phyloP scores from a whole-genome alignment of 345 rosid species.

The Populus deltoides region DNA sequence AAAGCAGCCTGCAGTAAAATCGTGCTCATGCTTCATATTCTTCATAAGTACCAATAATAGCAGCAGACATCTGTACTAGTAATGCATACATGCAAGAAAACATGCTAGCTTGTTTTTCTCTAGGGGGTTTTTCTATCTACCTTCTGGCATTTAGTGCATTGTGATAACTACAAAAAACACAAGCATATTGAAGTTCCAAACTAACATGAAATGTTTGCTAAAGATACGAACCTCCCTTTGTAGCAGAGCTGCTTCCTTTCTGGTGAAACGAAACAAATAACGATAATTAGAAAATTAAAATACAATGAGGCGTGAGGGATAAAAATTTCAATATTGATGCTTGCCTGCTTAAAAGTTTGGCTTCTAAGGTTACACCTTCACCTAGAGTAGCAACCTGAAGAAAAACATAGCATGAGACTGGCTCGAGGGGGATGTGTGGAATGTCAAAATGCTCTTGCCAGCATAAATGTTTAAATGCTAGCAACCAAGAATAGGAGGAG shows the following conservation, averaged over 20 bases:
- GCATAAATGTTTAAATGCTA: background rate
- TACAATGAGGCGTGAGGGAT: background rate
- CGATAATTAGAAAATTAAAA: background rate
- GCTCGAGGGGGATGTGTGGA: background rate
- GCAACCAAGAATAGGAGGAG: background rate
- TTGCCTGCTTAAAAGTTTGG: slow-evolving; percentile 26
- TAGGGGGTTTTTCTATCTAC: too few species aligned
- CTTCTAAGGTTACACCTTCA: slow-evolving; percentile 28
- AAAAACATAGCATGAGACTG: slow-evolving; percentile 12
- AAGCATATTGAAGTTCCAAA: too few species aligned
- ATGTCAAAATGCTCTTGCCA: background rate
- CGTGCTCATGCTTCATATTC: slow-evolving; percentile 1
- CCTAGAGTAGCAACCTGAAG: slow-evolving; percentile 24
- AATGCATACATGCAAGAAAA: too few species aligned
- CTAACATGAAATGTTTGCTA: background rate
- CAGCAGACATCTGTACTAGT: too few species aligned
- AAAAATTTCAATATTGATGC: background rate
- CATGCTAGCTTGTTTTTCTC: too few species aligned
- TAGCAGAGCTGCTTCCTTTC: slow-evolving; percentile 33
- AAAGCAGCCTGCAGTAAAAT: slow-evolving; percentile 62
- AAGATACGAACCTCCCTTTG: slow-evolving; percentile 30
- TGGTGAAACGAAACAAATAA: background rate
- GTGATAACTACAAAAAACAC: too few species aligned
- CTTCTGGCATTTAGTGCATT: too few species aligned
- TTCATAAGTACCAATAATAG: too few species aligned